Evolutionary conservation across 768 basidiomycete genomes (phyloP), one percentile per base, ranked within the genome.

Genomic region (Suillus subalutaceus): DNA sequence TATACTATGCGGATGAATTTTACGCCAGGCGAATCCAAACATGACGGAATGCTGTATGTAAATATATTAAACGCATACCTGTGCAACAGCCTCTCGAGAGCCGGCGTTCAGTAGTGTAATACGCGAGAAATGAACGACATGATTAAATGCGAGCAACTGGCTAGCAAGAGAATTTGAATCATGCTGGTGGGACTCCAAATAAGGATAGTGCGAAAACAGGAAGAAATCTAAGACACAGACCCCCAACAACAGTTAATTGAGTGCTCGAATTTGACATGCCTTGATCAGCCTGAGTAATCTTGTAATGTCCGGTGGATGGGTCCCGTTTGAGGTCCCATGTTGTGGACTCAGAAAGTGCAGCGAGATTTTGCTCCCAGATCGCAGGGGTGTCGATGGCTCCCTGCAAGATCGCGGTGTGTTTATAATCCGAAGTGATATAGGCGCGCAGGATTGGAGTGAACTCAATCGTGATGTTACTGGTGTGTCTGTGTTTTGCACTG

Each of bases 281-380:
- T 32, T 26, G 15, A 26, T 13, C 9, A 37, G 50, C 62, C 8
- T 46, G 53, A 10, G 53, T 60, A 50, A 63, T 35, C 16, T 7
- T n/a, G 62, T 63, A 59, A 7, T 4, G 44, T 35, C 53, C 61
- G 2, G 26, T 56, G 48, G 6, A 13, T n/a, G 61, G 46, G 12
- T 62, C 48, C 20, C 62, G 44, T 35, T 18, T 13, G 18, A 63
- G 53, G 55, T 35, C 58, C 62, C 52, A 63, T 18, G 62, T 63
- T 2, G 62, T 63, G 32, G 53, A 52, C 37, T 59, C 16, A 20
- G 37, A 37, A 38, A 63, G 62, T 16, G n/a, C 18, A 18, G 53
- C 18, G 6, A 63, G 30, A 60, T 60, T 35, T 23, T 23, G n/a
- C 52, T 63, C 62, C 62, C 53, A 63, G 32, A 63, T 63, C 53